Base-by-base conservation (phyloP, 2,329 filamentous ascomycete genomes). In the Penicillium sp. region DNA sequence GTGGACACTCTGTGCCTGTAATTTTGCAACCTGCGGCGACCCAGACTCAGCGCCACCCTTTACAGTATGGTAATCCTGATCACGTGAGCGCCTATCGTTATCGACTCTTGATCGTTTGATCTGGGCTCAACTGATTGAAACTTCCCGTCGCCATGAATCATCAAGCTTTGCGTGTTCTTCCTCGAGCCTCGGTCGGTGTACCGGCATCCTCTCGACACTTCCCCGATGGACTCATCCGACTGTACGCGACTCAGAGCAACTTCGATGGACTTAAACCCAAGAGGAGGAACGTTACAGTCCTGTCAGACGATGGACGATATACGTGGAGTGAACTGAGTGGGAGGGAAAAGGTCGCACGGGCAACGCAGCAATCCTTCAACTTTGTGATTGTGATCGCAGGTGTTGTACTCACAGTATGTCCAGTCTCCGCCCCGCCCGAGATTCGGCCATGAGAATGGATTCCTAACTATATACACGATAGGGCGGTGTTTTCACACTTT, bases 301-400 rank as follows among this genome's bases (percentile, higher is more conserved):
- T 90, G 61, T 93, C 89, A 59, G 91, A 96, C 59, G 86, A 89
- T 61, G 91, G 91, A 6, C 77, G 79, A 53, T 82, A 95, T 1
- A 81, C 82, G 3, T 97, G 91, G 91, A 77, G 74, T 3, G 77
- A 93, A 44, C 78, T 97, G 2, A 89, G 84, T 0, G 74, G 72
- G 0, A 74, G 74, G 39, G 91, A 96, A 66, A 96, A 95, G 68
- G 82, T 84, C 2, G 86, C 85, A 20, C 80, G 91, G 31, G 87
- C 89, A 7, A 91, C 88, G 0, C 90, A 96, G 69, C 91, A 96
- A 69, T 86, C 85, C 13, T 85, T 95, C 74, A 96, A 97, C 69
- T 82, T 95, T 55, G 77, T 85, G 55, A 70, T 96, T 52, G 81
- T 96, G 7, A 57, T 89, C 1, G 74, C 84, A 6, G 91, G 91